Evolutionary conservation across 2,329 filamentous ascomycete genomes (phyloP).

Genomic region (Chaetomium sp.): DNA sequence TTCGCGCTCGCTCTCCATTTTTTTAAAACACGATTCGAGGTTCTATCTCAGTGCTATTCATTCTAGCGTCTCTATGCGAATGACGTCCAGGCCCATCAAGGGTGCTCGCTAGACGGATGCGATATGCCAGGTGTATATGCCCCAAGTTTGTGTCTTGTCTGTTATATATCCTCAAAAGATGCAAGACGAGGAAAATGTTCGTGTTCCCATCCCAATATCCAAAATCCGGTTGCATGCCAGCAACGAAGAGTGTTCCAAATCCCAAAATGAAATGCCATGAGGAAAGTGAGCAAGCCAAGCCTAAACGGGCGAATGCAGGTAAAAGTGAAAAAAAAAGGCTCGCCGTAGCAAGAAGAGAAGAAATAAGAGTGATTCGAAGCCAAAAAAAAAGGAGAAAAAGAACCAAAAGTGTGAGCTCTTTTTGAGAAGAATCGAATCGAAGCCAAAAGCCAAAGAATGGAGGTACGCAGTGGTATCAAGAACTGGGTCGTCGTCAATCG

Average conservation of each 20-base stretch:
- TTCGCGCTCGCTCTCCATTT: no score
- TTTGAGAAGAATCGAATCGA: no score
- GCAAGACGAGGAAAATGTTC: neutral
- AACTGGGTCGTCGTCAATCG: constrained; percentile 10
- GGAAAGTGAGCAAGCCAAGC: no score
- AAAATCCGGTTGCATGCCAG: constrained; percentile 5
- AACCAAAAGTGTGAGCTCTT: no score
- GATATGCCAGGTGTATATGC: no score
- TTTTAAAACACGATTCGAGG: no score
- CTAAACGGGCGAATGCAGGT: no score
- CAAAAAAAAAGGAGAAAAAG: constrained; percentile 4
- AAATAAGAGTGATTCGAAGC: neutral
- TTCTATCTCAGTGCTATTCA: no score
- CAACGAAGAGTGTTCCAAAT: neutral
- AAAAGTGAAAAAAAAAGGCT: neutral
- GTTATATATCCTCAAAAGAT: neutral
- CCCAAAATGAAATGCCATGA: neutral
- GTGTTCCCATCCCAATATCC: neutral
- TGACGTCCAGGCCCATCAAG: no score
- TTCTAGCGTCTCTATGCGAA: no score
- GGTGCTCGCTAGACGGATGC: no score
- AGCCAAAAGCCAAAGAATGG: constrained; percentile 8
- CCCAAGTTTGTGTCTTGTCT: no score
- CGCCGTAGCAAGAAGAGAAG: neutral
- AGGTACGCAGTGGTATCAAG: constrained; percentile 20